A percentile compares a stretch with the other conserved stretches of the same genome.
Conservation (phyloP, 108 stramenopile species). For the Aurantiochytrium sp. region DNA sequence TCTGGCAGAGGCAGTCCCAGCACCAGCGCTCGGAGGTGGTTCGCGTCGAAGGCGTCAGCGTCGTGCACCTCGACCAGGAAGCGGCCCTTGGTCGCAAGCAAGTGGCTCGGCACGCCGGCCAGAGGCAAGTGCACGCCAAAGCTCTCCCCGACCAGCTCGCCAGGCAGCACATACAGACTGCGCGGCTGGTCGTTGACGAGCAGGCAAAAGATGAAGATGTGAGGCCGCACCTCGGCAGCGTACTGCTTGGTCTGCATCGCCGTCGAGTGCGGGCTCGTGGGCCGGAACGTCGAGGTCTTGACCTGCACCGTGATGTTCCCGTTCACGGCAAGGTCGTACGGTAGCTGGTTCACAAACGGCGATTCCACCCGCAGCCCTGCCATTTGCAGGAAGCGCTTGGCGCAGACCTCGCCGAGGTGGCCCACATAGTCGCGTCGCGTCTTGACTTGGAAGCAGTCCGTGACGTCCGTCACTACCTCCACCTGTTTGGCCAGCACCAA, state of each 20-base stretch:
- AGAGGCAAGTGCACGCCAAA: background rate
- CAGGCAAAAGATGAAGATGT: background rate
- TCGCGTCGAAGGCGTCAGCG: background rate
- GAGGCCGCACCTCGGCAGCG: background rate
- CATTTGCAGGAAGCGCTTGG: background rate
- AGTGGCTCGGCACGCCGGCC: background rate
- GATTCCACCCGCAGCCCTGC: background rate
- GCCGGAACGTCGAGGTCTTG: background rate
- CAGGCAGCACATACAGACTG: background rate
- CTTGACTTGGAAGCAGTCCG: background rate
- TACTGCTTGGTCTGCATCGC: background rate
- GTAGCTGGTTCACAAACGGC: conserved; percentile 11
- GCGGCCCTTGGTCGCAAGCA: background rate
- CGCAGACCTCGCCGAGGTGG: background rate
- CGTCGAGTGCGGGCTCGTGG: background rate
- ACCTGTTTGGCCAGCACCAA: background rate
- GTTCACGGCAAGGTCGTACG: background rate
- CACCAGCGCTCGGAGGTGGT: background rate
- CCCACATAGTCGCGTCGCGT: background rate
- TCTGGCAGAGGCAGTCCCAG: no score
- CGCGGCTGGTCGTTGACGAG: background rate
- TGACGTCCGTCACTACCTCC: background rate
- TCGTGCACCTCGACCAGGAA: background rate
- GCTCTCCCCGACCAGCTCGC: background rate
- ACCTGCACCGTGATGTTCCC: background rate